phyloP scores from a whole-genome alignment of 2,329 filamentous ascomycete species.

The Penicillium freii region DNA sequence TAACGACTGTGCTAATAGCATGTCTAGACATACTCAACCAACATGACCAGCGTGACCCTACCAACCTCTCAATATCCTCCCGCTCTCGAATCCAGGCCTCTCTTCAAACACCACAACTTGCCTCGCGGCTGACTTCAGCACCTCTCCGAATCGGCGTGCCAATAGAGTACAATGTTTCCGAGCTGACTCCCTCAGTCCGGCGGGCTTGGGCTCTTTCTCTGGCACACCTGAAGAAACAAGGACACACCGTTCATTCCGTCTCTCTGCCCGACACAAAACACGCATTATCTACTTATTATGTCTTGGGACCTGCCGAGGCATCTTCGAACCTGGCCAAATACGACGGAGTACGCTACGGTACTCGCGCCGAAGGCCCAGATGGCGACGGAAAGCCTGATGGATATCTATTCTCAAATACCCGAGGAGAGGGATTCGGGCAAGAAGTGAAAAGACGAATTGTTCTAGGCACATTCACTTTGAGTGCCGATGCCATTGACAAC shows the following conservation, averaged over 20 bases:
- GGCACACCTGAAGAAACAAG: conserved; percentile 58
- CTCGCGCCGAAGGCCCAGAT: conserved; percentile 51
- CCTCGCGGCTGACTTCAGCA: conserved; percentile 24
- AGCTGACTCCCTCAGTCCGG: conserved; percentile 69
- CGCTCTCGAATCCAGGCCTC: conserved; percentile 52
- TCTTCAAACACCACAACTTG: conserved; percentile 35
- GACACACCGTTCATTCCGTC: conserved; percentile 70
- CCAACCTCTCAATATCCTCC: conserved; percentile 60
- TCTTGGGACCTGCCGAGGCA: conserved; percentile 91
- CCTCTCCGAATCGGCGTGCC: conserved; percentile 58
- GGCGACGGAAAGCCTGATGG: conserved; percentile 53
- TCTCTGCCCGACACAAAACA: conserved; percentile 79
- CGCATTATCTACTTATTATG: conserved; percentile 89
- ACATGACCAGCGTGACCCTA: conserved; percentile 71
- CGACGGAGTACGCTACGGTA: conserved; percentile 91
- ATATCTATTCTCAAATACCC: conserved; percentile 69
- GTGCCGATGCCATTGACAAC: conserved; percentile 87
- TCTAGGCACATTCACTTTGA: conserved; percentile 84
- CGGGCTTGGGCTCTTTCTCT: conserved; percentile 67
- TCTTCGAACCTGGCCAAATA: conserved; percentile 96
- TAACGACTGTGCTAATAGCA: conserved; percentile 13
- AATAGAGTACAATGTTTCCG: conserved; percentile 81
- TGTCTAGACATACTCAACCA: conserved; percentile 50
- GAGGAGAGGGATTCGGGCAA: conserved; percentile 71
- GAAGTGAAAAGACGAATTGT: conserved; percentile 87